Evolutionary conservation across 139 green algal genomes (phyloP), one percentile per base, ranked within the genome.

Genomic region (Microglena sp.): DNA sequence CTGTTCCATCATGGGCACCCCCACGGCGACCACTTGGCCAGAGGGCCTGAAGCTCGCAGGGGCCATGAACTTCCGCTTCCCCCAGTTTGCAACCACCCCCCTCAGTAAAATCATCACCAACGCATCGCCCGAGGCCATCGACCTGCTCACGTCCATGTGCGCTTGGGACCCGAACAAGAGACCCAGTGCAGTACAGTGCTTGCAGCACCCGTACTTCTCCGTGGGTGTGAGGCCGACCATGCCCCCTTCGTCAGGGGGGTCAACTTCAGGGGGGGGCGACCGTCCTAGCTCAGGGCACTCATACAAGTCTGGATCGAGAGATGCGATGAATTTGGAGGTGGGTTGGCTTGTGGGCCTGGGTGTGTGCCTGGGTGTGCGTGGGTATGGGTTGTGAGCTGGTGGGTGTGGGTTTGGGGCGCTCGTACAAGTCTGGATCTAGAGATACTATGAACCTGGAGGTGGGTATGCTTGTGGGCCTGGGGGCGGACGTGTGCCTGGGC

Each of bases 1-100:
- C 45, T 93, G 86, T 68, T 72, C 45, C 33, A 81, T 97, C 33
- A 77, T 97, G 72, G 92, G 92, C 44, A 91, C 85, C 0, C 91
- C 91, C 54, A 95, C 77, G 0, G 35, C 67, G 30, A 53, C 83
- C 50, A 88, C 56, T 0, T 97, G 89, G 88, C 84, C 88, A 0
- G 88, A 96, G 34, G 92, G 92, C 0, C 56, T 94, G 35, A 77
- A 84, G 59, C 83, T 96, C 34, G 88, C 90, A 32, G 69, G 74
- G 3, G 67, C 75, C 60, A 94, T 95, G 85, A 85, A 88, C 62
- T 95, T 95, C 72, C 74, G 79, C 26, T 82, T 83, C 67, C 77
- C 81, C 11, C 71, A 76, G 69, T 90, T 91, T 55, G 34, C 69
- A 0, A 33, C 82, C 30, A 87, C 82, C 43, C 83, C 64, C 34